Evolutionary conservation across 768 basidiomycete genomes (phyloP), one percentile per base, ranked within the genome.

Genomic region (Rhodotorula diobovata): DNA sequence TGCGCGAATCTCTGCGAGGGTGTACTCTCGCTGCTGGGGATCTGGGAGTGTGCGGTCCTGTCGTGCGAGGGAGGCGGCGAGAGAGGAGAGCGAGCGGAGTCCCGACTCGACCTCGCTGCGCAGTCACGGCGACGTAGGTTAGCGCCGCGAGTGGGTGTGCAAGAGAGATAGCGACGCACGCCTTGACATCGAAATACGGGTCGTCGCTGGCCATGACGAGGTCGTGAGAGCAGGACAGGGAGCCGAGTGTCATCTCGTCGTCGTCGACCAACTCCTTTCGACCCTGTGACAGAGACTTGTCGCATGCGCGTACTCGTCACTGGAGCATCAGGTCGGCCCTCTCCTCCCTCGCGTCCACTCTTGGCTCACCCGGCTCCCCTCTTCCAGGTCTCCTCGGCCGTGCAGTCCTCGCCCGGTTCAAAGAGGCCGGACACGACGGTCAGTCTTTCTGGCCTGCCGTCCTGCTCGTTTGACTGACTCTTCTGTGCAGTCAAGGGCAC

Each of bases 31-130:
- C 48, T 75, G 66, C 20, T 35, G 39, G 5, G 53, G 34, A 10
- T 5, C 46, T 43, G 66, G 58, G 41, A 71, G 46, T 76, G 86
- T 90, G 78, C 85, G 89, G 71, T 86, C 85, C 80, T 92, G 92
- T 28, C 91, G 88, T 43, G 87, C 77, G 82, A 87, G 91, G 11
- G 91, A 90, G 8, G 89, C 85, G 56, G 86, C 85, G 63, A 93
- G 82, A 63, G 89, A 88, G 28, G 85, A 82, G 54, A 90, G 88
- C 8, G 86, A 83, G 77, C 89, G 87, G 41, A 93, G 81, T 16
- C 90, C 88, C 21, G 84, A 81, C 72, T 91, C 89, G 32, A 94
- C 87, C 81, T 94, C 92, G 70, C 86, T 87, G 78, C 90, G 87
- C 20, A 11, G 1, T 4, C 10, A 10, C 2, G 28, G 21, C 7